A percentile compares a stretch with the other conserved stretches of the same genome.
phyloP scores from a whole-genome alignment of 108 stramenopile genomes.

The Fragilariopsis cylindrus region DNA sequence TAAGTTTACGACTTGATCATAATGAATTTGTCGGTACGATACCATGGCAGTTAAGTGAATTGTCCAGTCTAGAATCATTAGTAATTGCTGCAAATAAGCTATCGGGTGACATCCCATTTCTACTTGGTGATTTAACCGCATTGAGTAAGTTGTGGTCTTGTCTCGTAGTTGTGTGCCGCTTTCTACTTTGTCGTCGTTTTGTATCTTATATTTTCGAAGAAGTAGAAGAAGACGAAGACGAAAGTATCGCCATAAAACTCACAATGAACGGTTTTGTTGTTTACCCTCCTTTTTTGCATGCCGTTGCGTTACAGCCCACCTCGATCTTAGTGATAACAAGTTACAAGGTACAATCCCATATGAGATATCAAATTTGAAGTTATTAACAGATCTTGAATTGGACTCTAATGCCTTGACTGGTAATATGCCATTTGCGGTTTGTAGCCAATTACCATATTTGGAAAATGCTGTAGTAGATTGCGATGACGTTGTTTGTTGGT shows the following conservation, averaged over 20 bases:
- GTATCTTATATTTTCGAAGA: too few species aligned
- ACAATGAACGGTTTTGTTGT: too few species aligned
- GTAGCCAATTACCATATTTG: neutral
- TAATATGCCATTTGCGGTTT: neutral
- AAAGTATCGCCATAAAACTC: too few species aligned
- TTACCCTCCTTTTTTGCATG: too few species aligned
- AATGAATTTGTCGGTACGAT: slow-evolving; percentile 8
- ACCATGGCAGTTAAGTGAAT: slow-evolving; percentile 4
- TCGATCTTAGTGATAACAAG: slow-evolving; percentile 10
- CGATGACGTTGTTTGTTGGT: slow-evolving; percentile 4
- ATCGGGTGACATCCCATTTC: slow-evolving; percentile 3
- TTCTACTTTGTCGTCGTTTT: too few species aligned
- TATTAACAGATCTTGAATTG: neutral
- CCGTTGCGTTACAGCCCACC: neutral
- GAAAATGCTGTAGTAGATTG: slow-evolving; percentile 6
- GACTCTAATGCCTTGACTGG: slow-evolving; percentile 8
- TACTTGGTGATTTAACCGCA: neutral
- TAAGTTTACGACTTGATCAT: neutral
- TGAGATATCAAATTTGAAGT: neutral
- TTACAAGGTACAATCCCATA: slow-evolving; percentile 14
- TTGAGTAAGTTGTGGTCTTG: slow-evolving; percentile 6
- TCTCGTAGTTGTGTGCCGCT: too few species aligned
- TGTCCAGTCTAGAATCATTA: slow-evolving; percentile 3
- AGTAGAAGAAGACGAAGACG: too few species aligned
- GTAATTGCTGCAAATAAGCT: neutral